A percentile compares a stretch with the other conserved stretches of the same genome.
Conservation (phyloP, 371 early-diverging fungal genomes). For the Fennellomyces sp. region DNA sequence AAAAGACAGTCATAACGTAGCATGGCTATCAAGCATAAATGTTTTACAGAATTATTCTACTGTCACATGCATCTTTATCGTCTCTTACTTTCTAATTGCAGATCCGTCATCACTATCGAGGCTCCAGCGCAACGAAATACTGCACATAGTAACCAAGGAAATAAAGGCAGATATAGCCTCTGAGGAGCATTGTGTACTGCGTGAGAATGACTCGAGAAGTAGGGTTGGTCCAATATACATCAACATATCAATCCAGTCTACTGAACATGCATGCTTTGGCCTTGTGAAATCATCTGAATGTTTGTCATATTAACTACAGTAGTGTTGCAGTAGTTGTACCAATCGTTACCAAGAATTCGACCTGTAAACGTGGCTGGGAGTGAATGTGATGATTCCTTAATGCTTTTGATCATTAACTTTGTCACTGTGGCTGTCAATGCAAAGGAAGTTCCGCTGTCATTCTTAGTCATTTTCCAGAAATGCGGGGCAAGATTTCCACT, state of each 20-base stretch:
- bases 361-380: background rate
- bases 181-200: background rate
- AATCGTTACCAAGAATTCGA: background rate
- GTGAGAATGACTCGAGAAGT: background rate
- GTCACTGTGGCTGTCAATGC: background rate
- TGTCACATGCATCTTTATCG: too few relatives aligned
- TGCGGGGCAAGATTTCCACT: background rate
- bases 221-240: background rate
- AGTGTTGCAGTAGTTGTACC: background rate
- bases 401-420: background rate
- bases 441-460: background rate
- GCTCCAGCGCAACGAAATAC: background rate
- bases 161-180: background rate
- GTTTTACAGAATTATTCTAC: background rate
- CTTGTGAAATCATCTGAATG: background rate
- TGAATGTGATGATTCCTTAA: background rate
- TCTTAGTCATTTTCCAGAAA: background rate
- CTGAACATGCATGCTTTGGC: background rate
- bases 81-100: background rate
- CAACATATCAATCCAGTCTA: background rate
- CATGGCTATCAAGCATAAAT: background rate
- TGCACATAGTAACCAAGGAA: background rate
- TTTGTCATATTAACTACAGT: background rate
- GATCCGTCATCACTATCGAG: background rate
- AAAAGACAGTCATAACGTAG: background rate